A percentile compares a stretch with the other conserved stretches of the same genome.
Evolutionary conservation across 805 yeast genomes (phyloP).

Genomic region (Maudiozyma barnettii): DNA sequence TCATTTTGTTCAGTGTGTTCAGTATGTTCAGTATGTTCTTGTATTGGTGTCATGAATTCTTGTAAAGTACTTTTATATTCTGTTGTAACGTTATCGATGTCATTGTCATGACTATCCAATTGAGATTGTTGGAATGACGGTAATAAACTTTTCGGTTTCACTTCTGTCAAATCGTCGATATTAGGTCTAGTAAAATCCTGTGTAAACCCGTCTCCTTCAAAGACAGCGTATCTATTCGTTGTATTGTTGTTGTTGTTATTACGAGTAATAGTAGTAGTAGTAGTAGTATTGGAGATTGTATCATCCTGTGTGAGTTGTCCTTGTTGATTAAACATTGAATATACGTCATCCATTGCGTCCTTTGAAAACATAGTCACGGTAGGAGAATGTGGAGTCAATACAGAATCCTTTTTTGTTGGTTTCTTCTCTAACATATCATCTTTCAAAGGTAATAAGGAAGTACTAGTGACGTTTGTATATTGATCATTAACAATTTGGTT

Average conservation of each 20-base stretch:
- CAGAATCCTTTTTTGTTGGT: neutral
- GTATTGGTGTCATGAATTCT: slow-evolving; percentile 24
- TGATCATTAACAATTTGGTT: neutral
- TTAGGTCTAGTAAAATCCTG: slow-evolving; percentile 30
- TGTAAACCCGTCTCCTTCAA: slow-evolving; percentile 29
- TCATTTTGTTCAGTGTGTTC: neutral
- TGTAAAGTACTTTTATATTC: slow-evolving; percentile 2
- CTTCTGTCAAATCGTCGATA: slow-evolving; percentile 32
- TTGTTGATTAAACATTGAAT: slow-evolving; percentile 59
- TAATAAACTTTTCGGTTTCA: slow-evolving; percentile 15
- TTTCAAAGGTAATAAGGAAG: slow-evolving; percentile 39
- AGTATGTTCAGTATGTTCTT: slow-evolving; percentile 18
- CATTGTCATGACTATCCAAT: neutral
- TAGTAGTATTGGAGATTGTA: neutral
- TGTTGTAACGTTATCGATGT: neutral
- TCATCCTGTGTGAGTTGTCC: slow-evolving; percentile 8
- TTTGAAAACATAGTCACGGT: slow-evolving; percentile 71
- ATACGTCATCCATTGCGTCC: slow-evolving; percentile 64
- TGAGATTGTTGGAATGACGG: no score
- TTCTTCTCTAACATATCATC: slow-evolving; percentile 19
- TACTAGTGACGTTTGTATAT: slow-evolving; percentile 16
- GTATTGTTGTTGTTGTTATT: slow-evolving; percentile 10
- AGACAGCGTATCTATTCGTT: slow-evolving; percentile 18
- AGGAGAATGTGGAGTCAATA: slow-evolving; percentile 43
- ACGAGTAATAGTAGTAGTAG: slow-evolving; percentile 1